Base-by-base conservation (phyloP, 306 rosid species). In the Cucurbita ficifolia region DNA sequence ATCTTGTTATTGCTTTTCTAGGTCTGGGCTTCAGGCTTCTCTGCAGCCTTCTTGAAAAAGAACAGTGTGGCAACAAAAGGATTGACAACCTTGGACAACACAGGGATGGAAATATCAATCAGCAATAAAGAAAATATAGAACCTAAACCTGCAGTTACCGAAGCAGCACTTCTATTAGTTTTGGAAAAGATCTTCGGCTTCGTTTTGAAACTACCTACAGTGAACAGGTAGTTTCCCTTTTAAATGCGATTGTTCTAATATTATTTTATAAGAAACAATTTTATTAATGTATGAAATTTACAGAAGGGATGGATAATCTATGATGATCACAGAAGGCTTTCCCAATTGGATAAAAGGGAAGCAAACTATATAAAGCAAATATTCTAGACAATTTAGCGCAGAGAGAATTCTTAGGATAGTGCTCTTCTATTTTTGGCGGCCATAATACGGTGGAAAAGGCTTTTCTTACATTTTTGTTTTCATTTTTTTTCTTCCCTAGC, bases 11-110 rank as follows among this genome's bases (percentile, higher is more conserved):
- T 29, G 33, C 22, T 24, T 40, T 33, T 69, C 46, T 78, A 95
- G 99, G 96, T 95, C 39, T 95, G 97, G 97, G 99, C 99, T 59
- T 95, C 96, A 46, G 99, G 99, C 76, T 95, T 95, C 90, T 89
- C 97, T 60, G 97, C 99, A 73, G 97, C 99, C 3, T 86, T 95
- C 74, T 84, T 95, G 54, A 95, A 95, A 83, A 95, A 91, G 86
- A 86, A 58, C 24, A 95, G 99, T 61, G 83, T 89, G 21, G 95
- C 96, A 73, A 86, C 97, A 51, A 91, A 88, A 79, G 92, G 97
- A 72, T 72, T 68, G 51, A 48, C 45, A 6, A 64, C 78, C 75
- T 68, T 85, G 2, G 76, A 78, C 69, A 86, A 80, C 45, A 76
- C 81, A 16, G 84, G 81, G 62, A 84, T 79, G 62, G 80, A 82